Evolutionary conservation across 192 early-diverging fungal genomes (phyloP), one percentile per base, ranked within the genome.

Genomic region (Coemansia sp.): DNA sequence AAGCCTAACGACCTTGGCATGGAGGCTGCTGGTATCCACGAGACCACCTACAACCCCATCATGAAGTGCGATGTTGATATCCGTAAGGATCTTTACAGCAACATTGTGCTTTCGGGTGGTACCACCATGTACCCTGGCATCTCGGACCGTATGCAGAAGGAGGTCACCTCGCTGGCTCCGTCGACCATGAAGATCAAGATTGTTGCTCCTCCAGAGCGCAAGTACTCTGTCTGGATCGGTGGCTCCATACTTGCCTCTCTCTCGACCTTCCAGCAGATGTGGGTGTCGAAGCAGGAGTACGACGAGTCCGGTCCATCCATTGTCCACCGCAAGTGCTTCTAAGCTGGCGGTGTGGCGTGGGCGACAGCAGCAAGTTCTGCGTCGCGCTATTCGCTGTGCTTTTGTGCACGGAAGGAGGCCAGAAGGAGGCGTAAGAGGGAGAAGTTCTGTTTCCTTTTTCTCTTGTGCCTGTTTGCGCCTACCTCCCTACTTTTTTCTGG

Each of bases 221-320:
- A 97, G 87, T 97, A 96, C 92, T 97, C 97, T 65, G 97, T 94
- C 86, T 98, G 96, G 95, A 96, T 98, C 76, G 96, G 96, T 87
- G 96, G 96, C 60, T 96, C 95, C 66, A 97, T 98, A 64, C 85
- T 98, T 43, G 95, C 96, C 59, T 97, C 96, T 41, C 91, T 97
- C 64, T 95, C 95, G 51, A 96, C 95, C 77, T 98, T 98, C 95
- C 95, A 97, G 84, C 91, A 95, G 83, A 94, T 96, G 95, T 98
- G 95, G 95, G 92, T 96, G 84, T 93, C 94, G 60, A 96, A 95
- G 90, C 91, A 93, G 87, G 96, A 98, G 87, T 97, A 97, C 88
- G 94, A 96, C 87, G 96, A 98, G 87, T 91, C 89, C 66, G 96
- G 96, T 75, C 95, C 96, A 39, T 93, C 92, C 45, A 98, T 98